Base-by-base conservation (phyloP, 2,329 filamentous ascomycete genomes). In the Coniella lustricola region DNA sequence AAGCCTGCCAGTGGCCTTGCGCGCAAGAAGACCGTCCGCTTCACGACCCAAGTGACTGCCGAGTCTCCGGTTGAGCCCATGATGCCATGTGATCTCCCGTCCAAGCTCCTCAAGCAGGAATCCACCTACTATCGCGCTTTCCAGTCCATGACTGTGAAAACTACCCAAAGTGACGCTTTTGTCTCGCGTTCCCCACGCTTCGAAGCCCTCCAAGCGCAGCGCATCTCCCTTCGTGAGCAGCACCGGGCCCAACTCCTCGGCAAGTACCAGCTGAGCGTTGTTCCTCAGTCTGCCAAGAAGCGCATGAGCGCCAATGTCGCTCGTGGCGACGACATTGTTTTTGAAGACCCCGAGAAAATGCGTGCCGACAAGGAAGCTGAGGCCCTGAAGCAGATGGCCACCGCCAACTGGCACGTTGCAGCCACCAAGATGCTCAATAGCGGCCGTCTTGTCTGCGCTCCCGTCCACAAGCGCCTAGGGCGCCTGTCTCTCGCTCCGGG, bases 51-150 rank as follows among this genome's bases (percentile, higher is more conserved):
- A 46, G 66, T 72, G 53, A 67, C 66, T 35, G 66, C 64, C 7
- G 51, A 35, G 13, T 57, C 68, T 62, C 51, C 67, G 71, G 33
- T 59, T 60, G 29, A 50, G 54, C 29, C 20, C 44, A 29, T 54
- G 33, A 64, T 72, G 36, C 74, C 76, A 20, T 72, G 72, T 57
- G 67, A 66, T 32, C 67, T 81, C 16, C 77, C 77, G 9, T 68
- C 75, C 48, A 69, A 75, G 66, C 66, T 82, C 25, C 49, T 65
- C 20, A 73, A 72, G 49, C 72, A 78, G 60, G 87, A 93, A 60
- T 84, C 85, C 3, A 86, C 90, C 4, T 96, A 95, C 67, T 91
- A 90, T 69, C 84, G 87, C 53, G 89, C 89, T 9, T 96, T 95
- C 64, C 82, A 89, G 57, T 82, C 85, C 60, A 77, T 87, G 56